These are phyloP conservation scores for Ogataea hybrid DNA, from an alignment of 1,139 yeast species.

Conservation along the genomic window DNA sequence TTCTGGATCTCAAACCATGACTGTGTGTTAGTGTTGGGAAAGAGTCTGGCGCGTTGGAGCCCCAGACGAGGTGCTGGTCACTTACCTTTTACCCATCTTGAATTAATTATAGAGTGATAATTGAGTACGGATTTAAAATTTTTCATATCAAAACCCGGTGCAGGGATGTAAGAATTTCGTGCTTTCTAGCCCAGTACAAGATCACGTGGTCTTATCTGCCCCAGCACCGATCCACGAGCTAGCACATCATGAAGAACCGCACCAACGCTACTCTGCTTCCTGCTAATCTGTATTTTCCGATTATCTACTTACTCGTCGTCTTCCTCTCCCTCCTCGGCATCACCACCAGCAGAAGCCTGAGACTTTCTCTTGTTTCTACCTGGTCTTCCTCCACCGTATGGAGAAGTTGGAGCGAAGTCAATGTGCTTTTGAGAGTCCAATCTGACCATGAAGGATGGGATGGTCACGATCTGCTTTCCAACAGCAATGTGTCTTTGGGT, in stretches of 20 bases:
- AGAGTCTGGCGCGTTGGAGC: not conserved
- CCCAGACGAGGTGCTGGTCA: constrained; percentile 16
- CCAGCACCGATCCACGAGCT: too few relatives aligned
- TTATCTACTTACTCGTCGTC: constrained; percentile 44
- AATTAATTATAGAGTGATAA: constrained; percentile 30
- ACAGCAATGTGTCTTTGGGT: constrained; percentile 99
- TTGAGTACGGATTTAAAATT: constrained; percentile 12
- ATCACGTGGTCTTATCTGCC: constrained; percentile 8
- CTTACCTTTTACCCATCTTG: constrained; percentile 83
- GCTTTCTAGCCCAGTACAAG: constrained; percentile 1
- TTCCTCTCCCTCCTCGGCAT: constrained; percentile 58
- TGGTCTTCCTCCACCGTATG: constrained; percentile 99
- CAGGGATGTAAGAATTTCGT: constrained; percentile 3
- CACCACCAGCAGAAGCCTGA: constrained; percentile 66
- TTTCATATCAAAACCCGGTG: constrained; percentile 12
- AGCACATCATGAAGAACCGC: not conserved
- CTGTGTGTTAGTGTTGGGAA: constrained; percentile 36
- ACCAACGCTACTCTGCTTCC: not conserved
- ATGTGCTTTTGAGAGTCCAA: constrained; percentile 99
- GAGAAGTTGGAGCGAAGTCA: constrained; percentile 98
- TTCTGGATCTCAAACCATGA: constrained; percentile 99
- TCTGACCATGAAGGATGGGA: constrained; percentile 99
- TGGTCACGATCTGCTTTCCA: constrained; percentile 99
- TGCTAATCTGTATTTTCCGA: constrained; percentile 4
- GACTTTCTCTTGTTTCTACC: constrained; percentile 99